A percentile compares a stretch with the other conserved stretches of the same genome.
These are phyloP conservation scores for Ascochyta lentis DNA, from an alignment of 2,329 filamentous ascomycete species.

Conservation along the genomic window DNA sequence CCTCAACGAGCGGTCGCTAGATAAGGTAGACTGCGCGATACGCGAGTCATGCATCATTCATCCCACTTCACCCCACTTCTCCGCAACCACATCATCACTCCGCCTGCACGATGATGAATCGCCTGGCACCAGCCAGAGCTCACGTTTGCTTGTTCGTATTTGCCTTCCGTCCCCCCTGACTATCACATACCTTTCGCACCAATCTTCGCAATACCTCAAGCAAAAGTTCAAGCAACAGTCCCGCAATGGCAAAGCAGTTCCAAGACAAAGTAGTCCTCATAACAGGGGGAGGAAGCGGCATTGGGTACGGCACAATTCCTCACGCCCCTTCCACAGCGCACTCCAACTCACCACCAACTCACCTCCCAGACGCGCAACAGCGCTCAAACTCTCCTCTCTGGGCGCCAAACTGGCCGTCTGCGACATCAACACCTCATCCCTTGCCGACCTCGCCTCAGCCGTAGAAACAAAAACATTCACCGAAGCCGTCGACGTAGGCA, in stretches of 20 bases:
- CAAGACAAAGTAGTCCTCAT: constrained; percentile 39
- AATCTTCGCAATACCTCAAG: no score
- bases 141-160: neutral
- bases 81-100: constrained; percentile 23
- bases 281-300: constrained; percentile 52
- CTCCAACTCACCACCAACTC: no score
- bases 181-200: neutral
- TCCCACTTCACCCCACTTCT: constrained; percentile 48
- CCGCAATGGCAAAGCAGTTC: constrained; percentile 37
- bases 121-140: neutral
- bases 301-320: constrained; percentile 45
- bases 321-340: neutral
- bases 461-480: constrained; percentile 45
- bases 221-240: neutral
- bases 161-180: neutral
- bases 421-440: constrained; percentile 42
- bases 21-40: constrained; percentile 10
- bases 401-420: constrained; percentile 49
- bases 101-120: constrained; percentile 16
- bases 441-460: constrained; percentile 48
- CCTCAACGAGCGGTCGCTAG: neutral
- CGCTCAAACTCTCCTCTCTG: constrained; percentile 56
- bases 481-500: constrained; percentile 55
- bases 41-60: constrained; percentile 38
- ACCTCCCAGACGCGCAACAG: constrained; percentile 50